Percentiles rank a stretch among this genome's conserved stretches.
Conservation (phyloP, 176 grass and related monocot species). For the Phoenix roebelenii region DNA sequence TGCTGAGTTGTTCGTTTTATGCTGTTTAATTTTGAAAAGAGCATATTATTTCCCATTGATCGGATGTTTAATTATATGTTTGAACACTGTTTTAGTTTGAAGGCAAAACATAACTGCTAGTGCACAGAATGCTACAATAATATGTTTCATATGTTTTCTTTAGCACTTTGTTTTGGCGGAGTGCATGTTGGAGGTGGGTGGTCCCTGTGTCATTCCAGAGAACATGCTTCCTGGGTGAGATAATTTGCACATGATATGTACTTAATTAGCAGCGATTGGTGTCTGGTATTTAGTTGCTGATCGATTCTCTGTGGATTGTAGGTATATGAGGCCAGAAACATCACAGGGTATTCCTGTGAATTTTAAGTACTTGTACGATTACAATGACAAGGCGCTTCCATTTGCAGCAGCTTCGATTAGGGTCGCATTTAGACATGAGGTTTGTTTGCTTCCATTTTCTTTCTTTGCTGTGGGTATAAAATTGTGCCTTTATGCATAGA, state of each 20-base stretch:
- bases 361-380: constrained; percentile 79
- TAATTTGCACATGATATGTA: constrained; percentile 5
- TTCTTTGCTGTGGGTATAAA: background rate
- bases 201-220: constrained; percentile 64
- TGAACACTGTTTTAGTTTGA: no score
- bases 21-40: no score
- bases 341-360: constrained; percentile 86
- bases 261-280: no score
- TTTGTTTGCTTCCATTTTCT: constrained; percentile 8
- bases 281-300: background rate
- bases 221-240: constrained; percentile 55
- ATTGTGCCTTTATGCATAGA: background rate
- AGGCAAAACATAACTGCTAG: no score
- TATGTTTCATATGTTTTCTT: constrained; percentile 11
- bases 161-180: constrained; percentile 80
- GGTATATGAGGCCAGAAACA: constrained; percentile 83
- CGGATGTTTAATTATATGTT: no score
- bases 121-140: no score
- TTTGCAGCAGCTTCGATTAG: constrained; percentile 67
- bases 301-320: constrained; percentile 21
- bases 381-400: constrained; percentile 73
- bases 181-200: constrained; percentile 79
- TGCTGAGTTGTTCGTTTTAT: no score
- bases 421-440: constrained; percentile 75
- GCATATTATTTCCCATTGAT: no score